A percentile compares a stretch with the other conserved stretches of the same genome.
These are phyloP conservation scores for Cystofilobasidium capitatum DNA, from an alignment of 768 basidiomycete species.

Conservation along the genomic window DNA sequence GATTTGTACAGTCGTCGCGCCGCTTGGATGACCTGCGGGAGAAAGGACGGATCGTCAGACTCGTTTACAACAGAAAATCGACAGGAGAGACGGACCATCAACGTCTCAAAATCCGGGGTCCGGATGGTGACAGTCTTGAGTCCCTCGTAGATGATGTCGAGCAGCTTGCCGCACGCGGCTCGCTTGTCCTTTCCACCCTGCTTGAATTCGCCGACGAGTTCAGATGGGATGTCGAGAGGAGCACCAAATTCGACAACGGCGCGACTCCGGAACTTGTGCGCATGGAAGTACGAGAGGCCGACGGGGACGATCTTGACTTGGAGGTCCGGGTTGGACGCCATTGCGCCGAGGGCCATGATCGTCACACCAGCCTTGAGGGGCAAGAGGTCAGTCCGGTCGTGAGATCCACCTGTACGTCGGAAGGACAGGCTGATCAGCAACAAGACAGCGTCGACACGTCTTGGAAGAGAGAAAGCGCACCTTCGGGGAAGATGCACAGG, in stretches of 20 bases:
- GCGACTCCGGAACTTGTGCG: constrained; percentile 77
- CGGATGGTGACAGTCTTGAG: constrained; percentile 92
- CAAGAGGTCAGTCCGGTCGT: constrained; percentile 90
- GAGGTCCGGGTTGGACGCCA: constrained; percentile 77
- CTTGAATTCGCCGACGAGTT: constrained; percentile 81
- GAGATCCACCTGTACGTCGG: constrained; percentile 68
- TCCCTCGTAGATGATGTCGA: constrained; percentile 84
- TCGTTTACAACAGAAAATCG: neutral
- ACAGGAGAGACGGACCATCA: constrained; percentile 56
- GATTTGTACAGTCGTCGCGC: constrained; percentile 86
- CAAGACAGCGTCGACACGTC: neutral
- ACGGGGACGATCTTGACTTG: constrained; percentile 76
- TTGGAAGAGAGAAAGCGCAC: constrained; percentile 41
- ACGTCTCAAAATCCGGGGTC: constrained; percentile 92
- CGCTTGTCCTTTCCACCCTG: constrained; percentile 77
- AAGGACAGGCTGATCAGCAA: neutral
- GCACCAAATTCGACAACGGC: constrained; percentile 95
- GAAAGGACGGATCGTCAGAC: neutral
- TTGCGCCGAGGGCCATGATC: constrained; percentile 95
- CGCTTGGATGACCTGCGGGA: constrained; percentile 77
- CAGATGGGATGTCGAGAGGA: constrained; percentile 81
- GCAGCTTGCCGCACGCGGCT: constrained; percentile 76
- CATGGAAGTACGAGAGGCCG: constrained; percentile 62
- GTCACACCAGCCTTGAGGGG: constrained; percentile 96
- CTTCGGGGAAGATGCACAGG: constrained; percentile 98